A percentile compares a stretch with the other conserved stretches of the same genome.
These are phyloP conservation scores for Exserohilum turcica DNA, from an alignment of 2,329 filamentous ascomycete species.

Conservation along the genomic window DNA sequence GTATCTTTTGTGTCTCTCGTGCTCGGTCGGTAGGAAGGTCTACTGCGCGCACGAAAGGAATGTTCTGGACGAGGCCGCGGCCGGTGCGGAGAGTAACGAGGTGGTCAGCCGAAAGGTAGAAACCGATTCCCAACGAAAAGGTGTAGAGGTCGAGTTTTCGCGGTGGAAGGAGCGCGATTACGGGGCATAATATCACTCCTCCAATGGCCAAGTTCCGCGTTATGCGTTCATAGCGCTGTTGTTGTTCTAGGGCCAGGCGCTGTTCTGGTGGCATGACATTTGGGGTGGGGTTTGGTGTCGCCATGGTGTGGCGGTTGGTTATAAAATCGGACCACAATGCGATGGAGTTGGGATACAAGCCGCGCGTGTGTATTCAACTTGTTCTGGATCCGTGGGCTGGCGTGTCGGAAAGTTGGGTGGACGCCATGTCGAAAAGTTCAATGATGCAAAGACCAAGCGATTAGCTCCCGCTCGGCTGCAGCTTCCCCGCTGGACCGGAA, in stretches of 20 bases:
- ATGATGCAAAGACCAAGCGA: slow-evolving; percentile 35
- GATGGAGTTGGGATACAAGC: not conserved
- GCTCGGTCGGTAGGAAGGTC: slow-evolving; percentile 48
- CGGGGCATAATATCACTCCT: slow-evolving; percentile 59
- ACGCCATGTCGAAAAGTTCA: slow-evolving; percentile 28
- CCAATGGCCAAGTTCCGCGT: slow-evolving; percentile 55
- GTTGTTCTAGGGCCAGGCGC: slow-evolving; percentile 41
- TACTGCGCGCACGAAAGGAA: slow-evolving; percentile 22
- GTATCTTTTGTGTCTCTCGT: slow-evolving; percentile 35
- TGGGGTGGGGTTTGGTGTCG: slow-evolving; percentile 24
- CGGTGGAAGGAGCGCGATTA: slow-evolving; percentile 62
- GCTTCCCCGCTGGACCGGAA: slow-evolving; percentile 21
- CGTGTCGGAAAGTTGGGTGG: not conserved
- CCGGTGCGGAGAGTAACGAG: slow-evolving; percentile 51
- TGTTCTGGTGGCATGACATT: slow-evolving; percentile 40
- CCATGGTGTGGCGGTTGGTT: slow-evolving; percentile 19
- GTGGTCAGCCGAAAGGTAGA: slow-evolving; percentile 57
- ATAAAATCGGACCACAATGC: not conserved
- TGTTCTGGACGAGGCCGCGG: slow-evolving; percentile 43
- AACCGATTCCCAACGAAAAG: slow-evolving; percentile 57
- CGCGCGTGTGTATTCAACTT: not conserved
- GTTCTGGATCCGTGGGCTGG: not conserved
- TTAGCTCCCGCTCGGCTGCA: slow-evolving; percentile 32
- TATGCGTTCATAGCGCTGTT: slow-evolving; percentile 36
- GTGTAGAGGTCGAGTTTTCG: slow-evolving; percentile 68